Evolutionary conservation across 257 asterid species (phyloP), one percentile per base, ranked within the genome.

Genomic region (Plectranthus barbatus): DNA sequence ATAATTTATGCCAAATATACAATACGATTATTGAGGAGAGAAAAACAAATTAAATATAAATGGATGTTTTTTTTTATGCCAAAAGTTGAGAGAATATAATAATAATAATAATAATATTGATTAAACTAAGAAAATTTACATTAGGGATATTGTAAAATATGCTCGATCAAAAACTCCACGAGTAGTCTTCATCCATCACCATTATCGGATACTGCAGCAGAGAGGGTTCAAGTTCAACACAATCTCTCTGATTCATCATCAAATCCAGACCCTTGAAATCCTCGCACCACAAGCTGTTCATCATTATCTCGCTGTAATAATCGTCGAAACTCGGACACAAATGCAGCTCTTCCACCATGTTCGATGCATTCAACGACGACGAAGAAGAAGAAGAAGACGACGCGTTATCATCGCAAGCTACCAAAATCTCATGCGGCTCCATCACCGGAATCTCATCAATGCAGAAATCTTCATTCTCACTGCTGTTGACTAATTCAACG

Each of bases 401-500:
- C 2, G 76, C 69, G 31, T 31, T 31, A 10, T 66, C 63, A 1
- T 64, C 66, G 24, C 52, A 61, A 4, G 80, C 72, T 9, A 82
- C 74, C 11, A 85, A 61, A 8, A 87, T 85, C 36, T 88, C 96
- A 45, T 84, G 80, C 5, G 95, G 95, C 34, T 84, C 76, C 26
- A 84, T 77, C 26, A 88, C 62, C 8, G 96, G 96, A 29, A 91
- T 86, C 68, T 91, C 98, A 48, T 88, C 90, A 7, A 75, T 68
- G 79, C 89, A 73, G 76, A 86, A 86, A 54, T 86, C 94, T 56
- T 72, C 76, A n/a, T n/a, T n/a, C n/a, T n/a, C n/a, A n/a, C n/a
- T n/a, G 72, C 75, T 77, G 71, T 76, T 80, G 75, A 81, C 80
- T 60, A 72, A 29, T 13, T 26, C 50, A 1, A 23, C 20, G 47